Conservation (phyloP, 495 filamentous ascomycete genomes). For the Daldinia bambusicola region DNA sequence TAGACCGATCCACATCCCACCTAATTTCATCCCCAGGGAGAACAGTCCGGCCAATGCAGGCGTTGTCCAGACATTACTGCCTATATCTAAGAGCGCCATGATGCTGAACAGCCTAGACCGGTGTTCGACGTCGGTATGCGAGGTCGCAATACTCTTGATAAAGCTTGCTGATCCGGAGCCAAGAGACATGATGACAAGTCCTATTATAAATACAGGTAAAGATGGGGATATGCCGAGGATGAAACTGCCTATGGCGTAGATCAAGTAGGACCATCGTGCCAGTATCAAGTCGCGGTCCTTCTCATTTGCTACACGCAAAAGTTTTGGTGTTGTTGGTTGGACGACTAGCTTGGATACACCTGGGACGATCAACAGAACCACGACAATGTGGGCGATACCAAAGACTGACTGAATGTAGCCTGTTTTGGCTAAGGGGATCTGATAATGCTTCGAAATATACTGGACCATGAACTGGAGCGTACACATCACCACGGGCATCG, state of each 20-base stretch:
- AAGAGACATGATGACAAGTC: constrained; percentile 46
- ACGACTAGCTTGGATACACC: constrained; percentile 31
- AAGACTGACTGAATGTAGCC: constrained; percentile 48
- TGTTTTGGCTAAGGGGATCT: constrained; percentile 43
- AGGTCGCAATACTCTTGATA: constrained; percentile 44
- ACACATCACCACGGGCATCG: constrained; percentile 36
- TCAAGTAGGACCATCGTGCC: constrained; percentile 40
- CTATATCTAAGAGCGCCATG: constrained; percentile 40
- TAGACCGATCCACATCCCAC: constrained; percentile 46
- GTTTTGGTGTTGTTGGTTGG: constrained; percentile 27
- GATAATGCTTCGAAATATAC: constrained; percentile 46
- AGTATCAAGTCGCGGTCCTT: constrained; percentile 40
- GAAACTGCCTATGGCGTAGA: constrained; percentile 36
- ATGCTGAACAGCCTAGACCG: constrained; percentile 46
- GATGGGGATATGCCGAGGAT: constrained; percentile 43
- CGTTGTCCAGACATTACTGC: constrained; percentile 41
- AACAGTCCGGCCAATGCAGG: constrained; percentile 47
- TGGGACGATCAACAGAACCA: constrained; percentile 44
- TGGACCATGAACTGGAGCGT: constrained; percentile 47
- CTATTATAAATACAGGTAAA: constrained; percentile 39
- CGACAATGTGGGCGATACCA: constrained; percentile 42
- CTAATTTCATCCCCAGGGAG: constrained; percentile 46
- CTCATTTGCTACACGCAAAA: constrained; percentile 38
- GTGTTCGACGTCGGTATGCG: constrained; percentile 39
- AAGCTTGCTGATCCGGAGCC: constrained; percentile 43